Evolutionary conservation across 192 early-diverging fungal species (phyloP).

Genomic region (Coemansia sp.): DNA sequence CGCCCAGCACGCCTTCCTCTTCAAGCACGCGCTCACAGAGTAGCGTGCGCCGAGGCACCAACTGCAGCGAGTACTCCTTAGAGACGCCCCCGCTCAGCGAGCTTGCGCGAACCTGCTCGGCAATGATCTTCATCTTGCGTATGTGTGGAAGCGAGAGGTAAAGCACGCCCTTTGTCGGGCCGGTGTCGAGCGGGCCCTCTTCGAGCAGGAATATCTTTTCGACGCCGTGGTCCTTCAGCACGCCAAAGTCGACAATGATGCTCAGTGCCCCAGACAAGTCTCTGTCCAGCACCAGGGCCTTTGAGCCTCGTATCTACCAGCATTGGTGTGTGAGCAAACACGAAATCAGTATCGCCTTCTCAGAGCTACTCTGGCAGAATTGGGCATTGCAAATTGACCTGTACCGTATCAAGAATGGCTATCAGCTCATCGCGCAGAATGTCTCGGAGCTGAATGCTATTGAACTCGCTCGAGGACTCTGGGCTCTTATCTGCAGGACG

Average conservation of each 20-base stretch:
- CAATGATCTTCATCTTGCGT: slow-evolving; percentile 77
- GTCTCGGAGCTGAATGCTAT: slow-evolving; percentile 32
- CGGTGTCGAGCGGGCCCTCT: slow-evolving; percentile 63
- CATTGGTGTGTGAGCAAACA: neutral
- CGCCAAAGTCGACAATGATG: slow-evolving; percentile 81
- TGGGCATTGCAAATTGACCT: neutral
- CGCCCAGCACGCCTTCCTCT: slow-evolving; percentile 88
- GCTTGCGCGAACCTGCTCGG: slow-evolving; percentile 51
- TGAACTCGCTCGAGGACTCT: slow-evolving; percentile 15
- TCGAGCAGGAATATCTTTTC: slow-evolving; percentile 90
- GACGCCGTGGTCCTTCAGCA: slow-evolving; percentile 94
- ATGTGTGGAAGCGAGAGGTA: slow-evolving; percentile 82
- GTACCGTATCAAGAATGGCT: slow-evolving; percentile 46
- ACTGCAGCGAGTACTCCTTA: slow-evolving; percentile 69
- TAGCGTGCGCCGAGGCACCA: slow-evolving; percentile 86
- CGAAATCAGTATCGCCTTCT: neutral
- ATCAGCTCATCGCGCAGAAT: slow-evolving; percentile 50
- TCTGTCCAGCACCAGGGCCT: slow-evolving; percentile 86
- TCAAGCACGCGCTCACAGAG: slow-evolving; percentile 93
- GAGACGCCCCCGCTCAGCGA: slow-evolving; percentile 10
- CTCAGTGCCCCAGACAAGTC: slow-evolving; percentile 80
- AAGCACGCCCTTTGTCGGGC: slow-evolving; percentile 66
- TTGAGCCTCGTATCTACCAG: slow-evolving; percentile 82
- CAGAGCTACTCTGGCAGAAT: neutral
- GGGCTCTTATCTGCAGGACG: neutral